A percentile compares a stretch with the other conserved stretches of the same genome.
These are phyloP conservation scores for Fraxinus latifolia DNA, from an alignment of 305 asterid genomes.

Conservation along the genomic window DNA sequence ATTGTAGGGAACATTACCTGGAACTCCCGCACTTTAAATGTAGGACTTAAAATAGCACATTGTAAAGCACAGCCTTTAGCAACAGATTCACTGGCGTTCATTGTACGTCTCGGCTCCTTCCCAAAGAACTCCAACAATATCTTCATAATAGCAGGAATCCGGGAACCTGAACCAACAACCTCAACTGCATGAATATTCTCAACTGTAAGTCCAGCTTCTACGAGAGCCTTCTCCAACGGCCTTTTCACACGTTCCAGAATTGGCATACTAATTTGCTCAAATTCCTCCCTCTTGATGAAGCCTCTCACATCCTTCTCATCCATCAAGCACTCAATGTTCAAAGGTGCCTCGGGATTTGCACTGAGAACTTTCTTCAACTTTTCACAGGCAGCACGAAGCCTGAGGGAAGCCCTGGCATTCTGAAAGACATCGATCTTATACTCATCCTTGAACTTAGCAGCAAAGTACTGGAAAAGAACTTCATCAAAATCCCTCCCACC, in stretches of 20 bases:
- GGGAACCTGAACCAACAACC: constrained; percentile 59
- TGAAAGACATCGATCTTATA: neutral
- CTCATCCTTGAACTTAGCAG: constrained; percentile 33
- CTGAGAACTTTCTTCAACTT: constrained; percentile 33
- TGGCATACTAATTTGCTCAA: constrained; percentile 74
- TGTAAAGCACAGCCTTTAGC: constrained; percentile 76
- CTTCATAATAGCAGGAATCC: constrained; percentile 82
- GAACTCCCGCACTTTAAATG: constrained; percentile 86
- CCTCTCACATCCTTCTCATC: constrained; percentile 90
- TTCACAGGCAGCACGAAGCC: neutral
- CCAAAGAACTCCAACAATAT: constrained; percentile 73
- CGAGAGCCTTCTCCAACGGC: constrained; percentile 78
- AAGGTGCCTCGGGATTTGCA: constrained; percentile 88
- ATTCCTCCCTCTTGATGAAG: constrained; percentile 79
- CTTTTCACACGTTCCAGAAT: constrained; percentile 78
- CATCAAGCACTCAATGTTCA: constrained; percentile 88
- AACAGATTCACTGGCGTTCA: constrained; percentile 91
- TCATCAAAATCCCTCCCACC: constrained; percentile 97
- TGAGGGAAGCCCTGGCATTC: neutral
- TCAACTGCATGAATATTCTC: constrained; percentile 73
- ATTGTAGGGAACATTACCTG: constrained; percentile 47
- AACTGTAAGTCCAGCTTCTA: constrained; percentile 59
- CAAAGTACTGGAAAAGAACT: constrained; percentile 80
- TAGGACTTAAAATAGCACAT: constrained; percentile 88
- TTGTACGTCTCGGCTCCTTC: constrained; percentile 86